Base-by-base conservation (phyloP, 73 alveolate genomes). In the Urostyla sp. region DNA sequence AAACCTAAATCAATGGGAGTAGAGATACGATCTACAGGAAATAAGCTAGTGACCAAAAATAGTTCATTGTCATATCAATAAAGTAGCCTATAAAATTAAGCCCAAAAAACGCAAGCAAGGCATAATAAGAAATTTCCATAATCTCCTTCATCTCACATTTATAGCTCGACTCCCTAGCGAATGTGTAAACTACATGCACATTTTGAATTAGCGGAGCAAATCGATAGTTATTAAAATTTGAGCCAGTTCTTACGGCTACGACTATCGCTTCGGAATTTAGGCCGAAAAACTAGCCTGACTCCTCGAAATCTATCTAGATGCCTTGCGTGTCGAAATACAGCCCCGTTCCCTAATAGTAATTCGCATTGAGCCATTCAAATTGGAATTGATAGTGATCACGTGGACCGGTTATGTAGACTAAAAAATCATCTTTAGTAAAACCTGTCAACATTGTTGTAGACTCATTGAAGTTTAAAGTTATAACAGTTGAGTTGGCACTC, bases 131-230 rank as follows among this genome's bases (percentile, higher is more conserved):
- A 1, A 55, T 55, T 36, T 59, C 76, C 76, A 52, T 35, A 7
- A 59, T 52, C n/a, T 55, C 76, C 32, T 59, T 55, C 20, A 59
- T 35, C 10, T 34, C 76, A 34, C 76, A 59, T 59, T 59, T 59
- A 59, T 59, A 59, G 76, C 37, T 55, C 18, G 57, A 35, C 37
- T 59, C 76, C 30, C 76, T 59, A 2, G 76, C 57, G 18, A 18
- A 18, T 8, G 76, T 55, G 37, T 59, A 59, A 3, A 59, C 37
- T 4, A 59, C 76, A 52, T 55, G 37, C 15, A 59, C 76, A 34
- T 59, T 59, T 31, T 59, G 6, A 30, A 59, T 34, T 18, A 59
- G 7, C 15, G 76, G 76, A 7, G 57, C 76, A 13, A 52, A 52
- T 59, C 76, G 32, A 21, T 31, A 34, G 37, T 59, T 59, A 7